Evolutionary conservation across 2,329 filamentous ascomycete species (phyloP).

Genomic region (Neodidymelliopsis sp.): DNA sequence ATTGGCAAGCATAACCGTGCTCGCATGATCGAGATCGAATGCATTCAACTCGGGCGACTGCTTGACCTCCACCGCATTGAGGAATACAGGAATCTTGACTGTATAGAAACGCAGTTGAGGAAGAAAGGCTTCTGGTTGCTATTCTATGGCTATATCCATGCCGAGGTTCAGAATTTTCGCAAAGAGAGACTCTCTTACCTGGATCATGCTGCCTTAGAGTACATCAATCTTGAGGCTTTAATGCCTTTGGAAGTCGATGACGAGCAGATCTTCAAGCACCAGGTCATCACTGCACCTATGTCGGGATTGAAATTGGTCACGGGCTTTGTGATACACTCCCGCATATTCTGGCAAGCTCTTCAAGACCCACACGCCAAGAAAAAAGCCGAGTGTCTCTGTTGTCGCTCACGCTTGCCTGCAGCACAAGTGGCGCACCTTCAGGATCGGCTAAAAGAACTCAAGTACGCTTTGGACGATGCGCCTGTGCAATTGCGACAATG

Average conservation of each 20-base stretch:
- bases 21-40: conserved; percentile 19
- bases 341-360: conserved; percentile 12
- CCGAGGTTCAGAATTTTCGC: conserved; percentile 9
- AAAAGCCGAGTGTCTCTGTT: conserved; percentile 4
- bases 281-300: not conserved
- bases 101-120: conserved; percentile 11
- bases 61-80: conserved; percentile 9
- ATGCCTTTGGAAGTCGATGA: conserved; percentile 10
- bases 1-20: conserved; percentile 13
- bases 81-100: conserved; percentile 4
- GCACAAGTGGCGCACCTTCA: no score
- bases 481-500: no score
- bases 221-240: conserved; percentile 1
- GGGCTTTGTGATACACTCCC: conserved; percentile 8
- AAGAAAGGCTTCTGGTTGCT: conserved; percentile 12
- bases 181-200: conserved; percentile 14
- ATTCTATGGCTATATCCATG: conserved; percentile 13
- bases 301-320: not conserved
- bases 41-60: conserved; percentile 7
- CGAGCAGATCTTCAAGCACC: no score
- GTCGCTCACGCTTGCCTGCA: no score
- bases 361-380: not conserved
- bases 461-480: no score
- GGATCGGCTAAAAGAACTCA: no score
- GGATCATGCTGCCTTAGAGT: conserved; percentile 2